Percentiles rank a stretch among this genome's conserved stretches.
Conservation (phyloP, 1,284 basidiomycete species). For the Flammula alnicola region DNA sequence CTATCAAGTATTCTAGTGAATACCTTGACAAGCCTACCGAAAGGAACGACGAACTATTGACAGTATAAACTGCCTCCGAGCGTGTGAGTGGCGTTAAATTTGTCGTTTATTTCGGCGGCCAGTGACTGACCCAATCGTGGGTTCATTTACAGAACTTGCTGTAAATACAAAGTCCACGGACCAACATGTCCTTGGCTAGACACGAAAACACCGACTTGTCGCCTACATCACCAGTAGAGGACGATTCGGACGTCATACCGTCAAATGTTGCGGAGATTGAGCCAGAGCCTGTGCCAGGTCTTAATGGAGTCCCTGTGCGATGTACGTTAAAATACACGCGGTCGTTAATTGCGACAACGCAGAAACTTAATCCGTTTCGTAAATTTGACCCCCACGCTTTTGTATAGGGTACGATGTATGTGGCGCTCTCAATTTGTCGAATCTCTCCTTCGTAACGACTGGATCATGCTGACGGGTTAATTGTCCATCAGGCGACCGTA, state of each 20-base stretch:
- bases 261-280: conserved; percentile 44
- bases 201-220: conserved; percentile 44
- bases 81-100: conserved; percentile 4
- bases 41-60: not conserved
- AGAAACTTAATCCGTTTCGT: conserved; percentile 19
- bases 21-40: not conserved
- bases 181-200: conserved; percentile 29
- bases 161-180: conserved; percentile 19
- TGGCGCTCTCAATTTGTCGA: conserved; percentile 23
- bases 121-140: conserved; percentile 5
- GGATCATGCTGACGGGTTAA: conserved; percentile 10
- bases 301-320: conserved; percentile 51
- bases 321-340: conserved; percentile 40
- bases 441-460: conserved; percentile 23
- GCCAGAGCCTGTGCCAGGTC: conserved; percentile 47
- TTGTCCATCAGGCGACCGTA: conserved; percentile 70
- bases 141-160: conserved; percentile 3
- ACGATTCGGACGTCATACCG: conserved; percentile 48
- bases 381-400: conserved; percentile 17
- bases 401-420: conserved; percentile 53
- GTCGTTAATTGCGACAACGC: conserved; percentile 21
- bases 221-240: conserved; percentile 47
- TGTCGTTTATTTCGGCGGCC: not conserved
- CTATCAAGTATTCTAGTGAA: not conserved
- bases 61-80: conserved; percentile 1